Base-by-base conservation (phyloP, 805 yeast genomes). In the Barnettozyma siamensis region DNA sequence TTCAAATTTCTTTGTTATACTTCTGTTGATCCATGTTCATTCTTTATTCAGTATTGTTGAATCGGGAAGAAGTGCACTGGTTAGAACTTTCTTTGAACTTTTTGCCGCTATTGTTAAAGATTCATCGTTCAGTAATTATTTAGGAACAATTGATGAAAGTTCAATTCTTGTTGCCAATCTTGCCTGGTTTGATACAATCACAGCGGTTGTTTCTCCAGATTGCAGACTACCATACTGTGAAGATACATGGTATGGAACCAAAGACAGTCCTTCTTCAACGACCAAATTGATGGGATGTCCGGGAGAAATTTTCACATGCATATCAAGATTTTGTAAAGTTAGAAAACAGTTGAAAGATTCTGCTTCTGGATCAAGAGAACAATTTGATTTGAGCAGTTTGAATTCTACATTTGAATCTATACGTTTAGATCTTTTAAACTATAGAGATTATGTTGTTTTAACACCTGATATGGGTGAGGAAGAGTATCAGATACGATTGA, bases 211-310 rank as follows among this genome's bases (percentile, higher is more conserved):
- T 2, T 73, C 80, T 1, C 76, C 80, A 1, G 81, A 76, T 54
- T 75, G 75, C 48, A 57, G 82, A 15, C 50, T 74, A 24, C 81
- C 82, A 0, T 74, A 61, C 42, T 74, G 79, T 55, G 68, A 65
- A 23, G 70, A 73, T 9, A 65, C 58, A 16, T 76, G 80, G 78
- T 75, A 73, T 48, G 81, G 81, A 2, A 58, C 64, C 8, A 63
- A 59, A 38, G 49, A 55, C 21, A 70, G 66, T 42, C 51, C 53
- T 10, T 63, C 71, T 5, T 73, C 80, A 15, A 74, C 79, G 0
- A 65, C 74, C 6, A 66, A 65, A 41, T 66, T 76, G 70, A 74
- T 73, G 72, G 82, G 80, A 1, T 76, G 82, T 46, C 81, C 82
- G 0, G 79, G 78, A 4, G 80, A 75, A 44, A 69, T 76, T 1